Conservation (phyloP, 345 rosid genomes). For the Populus tremula region DNA sequence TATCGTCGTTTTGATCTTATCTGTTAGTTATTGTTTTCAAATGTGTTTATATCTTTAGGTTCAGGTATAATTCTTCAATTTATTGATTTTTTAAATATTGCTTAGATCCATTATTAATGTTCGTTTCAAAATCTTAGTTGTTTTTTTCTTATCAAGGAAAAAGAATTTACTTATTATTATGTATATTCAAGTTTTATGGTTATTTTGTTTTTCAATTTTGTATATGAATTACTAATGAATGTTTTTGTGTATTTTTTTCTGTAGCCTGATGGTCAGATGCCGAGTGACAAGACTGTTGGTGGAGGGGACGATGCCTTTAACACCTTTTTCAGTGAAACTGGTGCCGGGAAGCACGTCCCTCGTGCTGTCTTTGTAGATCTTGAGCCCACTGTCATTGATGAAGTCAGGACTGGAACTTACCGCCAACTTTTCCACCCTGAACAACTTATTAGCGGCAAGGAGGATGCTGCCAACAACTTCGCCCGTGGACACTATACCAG, state of each 20-base stretch:
- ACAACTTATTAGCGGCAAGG: slow-evolving; percentile 34
- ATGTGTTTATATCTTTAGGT: background rate
- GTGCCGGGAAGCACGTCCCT: slow-evolving; percentile 33
- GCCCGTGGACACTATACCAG: slow-evolving; percentile 35
- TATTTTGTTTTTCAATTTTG: background rate
- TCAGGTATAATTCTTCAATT: background rate
- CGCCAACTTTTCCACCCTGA: slow-evolving; percentile 32
- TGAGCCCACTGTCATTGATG: slow-evolving; percentile 31
- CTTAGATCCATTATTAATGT: background rate
- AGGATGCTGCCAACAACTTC: slow-evolving; percentile 33
- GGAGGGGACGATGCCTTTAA: slow-evolving; percentile 30
- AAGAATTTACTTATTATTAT: background rate
- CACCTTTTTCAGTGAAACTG: slow-evolving; percentile 34
- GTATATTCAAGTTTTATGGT: background rate
- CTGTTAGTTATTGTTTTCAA: background rate
- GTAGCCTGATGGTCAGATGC: slow-evolving; percentile 33
- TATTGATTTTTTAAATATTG: background rate
- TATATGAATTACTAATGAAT: background rate
- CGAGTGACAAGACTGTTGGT: slow-evolving; percentile 29
- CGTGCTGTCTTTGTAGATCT: slow-evolving; percentile 31
- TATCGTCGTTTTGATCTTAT: background rate
- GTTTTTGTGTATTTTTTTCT: background rate
- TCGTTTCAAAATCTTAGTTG: too few relatives aligned
- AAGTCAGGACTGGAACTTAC: slow-evolving; percentile 25
- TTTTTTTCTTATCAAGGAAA: background rate